These are phyloP conservation scores for Claviceps pazoutovae DNA, from an alignment of 2,329 filamentous ascomycete species.

Conservation along the genomic window DNA sequence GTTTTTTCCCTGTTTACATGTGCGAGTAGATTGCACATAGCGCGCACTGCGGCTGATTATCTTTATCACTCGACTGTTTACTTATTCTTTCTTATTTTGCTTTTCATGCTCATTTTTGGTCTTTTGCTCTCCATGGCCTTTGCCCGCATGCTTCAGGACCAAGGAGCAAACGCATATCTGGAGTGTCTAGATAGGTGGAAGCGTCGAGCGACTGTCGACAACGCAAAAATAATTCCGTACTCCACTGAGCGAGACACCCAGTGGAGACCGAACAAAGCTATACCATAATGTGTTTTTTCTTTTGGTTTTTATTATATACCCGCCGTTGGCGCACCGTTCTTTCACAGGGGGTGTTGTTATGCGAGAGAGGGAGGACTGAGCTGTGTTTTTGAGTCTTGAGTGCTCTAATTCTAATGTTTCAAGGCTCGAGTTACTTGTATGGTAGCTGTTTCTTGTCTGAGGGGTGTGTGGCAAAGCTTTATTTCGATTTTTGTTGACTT, in stretches of 20 bases:
- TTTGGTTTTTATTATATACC: constrained; percentile 7
- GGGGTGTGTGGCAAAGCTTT: neutral
- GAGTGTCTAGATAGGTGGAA: neutral
- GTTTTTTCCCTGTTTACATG: too few relatives aligned
- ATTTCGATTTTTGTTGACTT: neutral
- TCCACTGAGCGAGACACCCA: neutral
- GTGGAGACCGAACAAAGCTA: neutral
- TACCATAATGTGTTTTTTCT: constrained; percentile 6
- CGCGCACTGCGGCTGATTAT: neutral
- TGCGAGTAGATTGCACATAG: too few relatives aligned
- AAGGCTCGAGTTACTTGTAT: neutral
- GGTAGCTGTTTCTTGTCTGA: neutral
- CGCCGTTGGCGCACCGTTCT: neutral
- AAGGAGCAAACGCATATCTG: neutral
- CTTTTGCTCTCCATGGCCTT: neutral
- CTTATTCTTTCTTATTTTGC: neutral
- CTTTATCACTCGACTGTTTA: neutral
- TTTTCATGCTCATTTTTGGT: neutral
- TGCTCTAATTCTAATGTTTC: too few relatives aligned
- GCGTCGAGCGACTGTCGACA: neutral
- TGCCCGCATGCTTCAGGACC: neutral
- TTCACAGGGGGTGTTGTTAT: neutral
- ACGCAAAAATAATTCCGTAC: neutral
- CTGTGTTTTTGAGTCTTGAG: too few relatives aligned
- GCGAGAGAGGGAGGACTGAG: too few relatives aligned